Evolutionary conservation across 1,284 basidiomycete species (phyloP).

Genomic region (Grifola frondosa): DNA sequence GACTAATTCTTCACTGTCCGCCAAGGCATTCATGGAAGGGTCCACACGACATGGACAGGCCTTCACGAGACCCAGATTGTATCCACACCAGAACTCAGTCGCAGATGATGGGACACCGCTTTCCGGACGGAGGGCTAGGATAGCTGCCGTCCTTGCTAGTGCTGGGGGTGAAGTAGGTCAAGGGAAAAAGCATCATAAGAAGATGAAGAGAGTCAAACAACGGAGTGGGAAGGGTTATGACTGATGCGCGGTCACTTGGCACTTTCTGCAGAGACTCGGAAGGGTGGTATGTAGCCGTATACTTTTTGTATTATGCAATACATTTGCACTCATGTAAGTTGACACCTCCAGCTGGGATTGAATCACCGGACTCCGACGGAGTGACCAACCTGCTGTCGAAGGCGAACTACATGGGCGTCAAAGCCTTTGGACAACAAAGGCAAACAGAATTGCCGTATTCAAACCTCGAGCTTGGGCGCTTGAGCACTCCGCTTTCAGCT

Average conservation of each 20-base stretch:
- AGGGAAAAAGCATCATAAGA: slow-evolving; percentile 91
- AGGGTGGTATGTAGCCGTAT: neutral
- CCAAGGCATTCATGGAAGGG: slow-evolving; percentile 69
- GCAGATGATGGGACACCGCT: slow-evolving; percentile 73
- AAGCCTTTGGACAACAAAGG: no score
- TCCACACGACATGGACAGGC: slow-evolving; percentile 54
- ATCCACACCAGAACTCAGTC: slow-evolving; percentile 81
- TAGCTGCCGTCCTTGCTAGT: slow-evolving; percentile 47
- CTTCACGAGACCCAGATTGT: slow-evolving; percentile 63
- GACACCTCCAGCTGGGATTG: no score
- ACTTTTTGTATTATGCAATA: neutral
- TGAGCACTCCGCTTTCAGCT: no score
- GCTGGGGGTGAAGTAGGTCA: slow-evolving; percentile 39
- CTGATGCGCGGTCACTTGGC: slow-evolving; percentile 31
- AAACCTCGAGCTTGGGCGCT: no score
- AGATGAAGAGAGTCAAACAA: slow-evolving; percentile 80
- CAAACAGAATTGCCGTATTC: no score
- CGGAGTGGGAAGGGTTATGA: slow-evolving; percentile 92
- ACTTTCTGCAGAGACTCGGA: no score
- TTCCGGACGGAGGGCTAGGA: slow-evolving; percentile 45
- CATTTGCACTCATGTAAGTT: neutral
- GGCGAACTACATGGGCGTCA: no score
- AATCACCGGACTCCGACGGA: no score
- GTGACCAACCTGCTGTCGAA: no score
- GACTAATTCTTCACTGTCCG: slow-evolving; percentile 46